These are phyloP conservation scores for Perilla frutescens DNA, from an alignment of 257 asterid genomes.

Conservation along the genomic window DNA sequence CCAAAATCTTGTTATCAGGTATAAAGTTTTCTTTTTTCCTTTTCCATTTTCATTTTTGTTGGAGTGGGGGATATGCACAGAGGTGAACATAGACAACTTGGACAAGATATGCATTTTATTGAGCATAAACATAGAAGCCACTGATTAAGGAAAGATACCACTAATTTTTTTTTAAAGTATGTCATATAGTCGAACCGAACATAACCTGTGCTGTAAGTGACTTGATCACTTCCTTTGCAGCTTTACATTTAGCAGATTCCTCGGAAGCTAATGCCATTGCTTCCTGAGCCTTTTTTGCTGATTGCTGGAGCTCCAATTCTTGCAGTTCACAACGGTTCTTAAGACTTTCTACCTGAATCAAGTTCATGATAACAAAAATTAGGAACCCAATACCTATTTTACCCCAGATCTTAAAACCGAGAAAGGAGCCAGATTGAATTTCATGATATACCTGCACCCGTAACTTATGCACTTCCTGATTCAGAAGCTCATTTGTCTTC, in stretches of 20 bases:
- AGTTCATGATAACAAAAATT: constrained; percentile 23
- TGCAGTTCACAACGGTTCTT: constrained; percentile 74
- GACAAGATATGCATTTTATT: not conserved
- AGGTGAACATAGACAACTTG: constrained; percentile 6
- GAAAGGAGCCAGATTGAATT: constrained; percentile 3
- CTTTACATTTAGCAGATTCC: constrained; percentile 89
- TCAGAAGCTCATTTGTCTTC: constrained; percentile 84
- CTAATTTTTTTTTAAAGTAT: not conserved
- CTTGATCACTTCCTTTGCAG: constrained; percentile 94
- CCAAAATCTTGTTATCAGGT: not conserved
- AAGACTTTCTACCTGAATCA: constrained; percentile 68
- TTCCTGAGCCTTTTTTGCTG: constrained; percentile 81
- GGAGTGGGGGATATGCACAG: not conserved
- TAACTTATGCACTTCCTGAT: constrained; percentile 83
- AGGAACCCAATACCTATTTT: not conserved
- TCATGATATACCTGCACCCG: constrained; percentile 68
- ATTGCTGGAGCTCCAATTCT: constrained; percentile 75
- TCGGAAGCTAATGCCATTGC: constrained; percentile 83
- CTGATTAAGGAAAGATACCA: not conserved
- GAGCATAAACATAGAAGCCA: constrained; percentile 7
- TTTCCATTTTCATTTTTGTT: not conserved
- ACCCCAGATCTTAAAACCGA: constrained; percentile 19
- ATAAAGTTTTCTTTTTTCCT: not conserved
- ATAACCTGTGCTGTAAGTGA: constrained; percentile 90
- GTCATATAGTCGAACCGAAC: not conserved